phyloP scores from a whole-genome alignment of 225 moss, liverwort and hornwort genomes.

The Polytrichum formosum region DNA sequence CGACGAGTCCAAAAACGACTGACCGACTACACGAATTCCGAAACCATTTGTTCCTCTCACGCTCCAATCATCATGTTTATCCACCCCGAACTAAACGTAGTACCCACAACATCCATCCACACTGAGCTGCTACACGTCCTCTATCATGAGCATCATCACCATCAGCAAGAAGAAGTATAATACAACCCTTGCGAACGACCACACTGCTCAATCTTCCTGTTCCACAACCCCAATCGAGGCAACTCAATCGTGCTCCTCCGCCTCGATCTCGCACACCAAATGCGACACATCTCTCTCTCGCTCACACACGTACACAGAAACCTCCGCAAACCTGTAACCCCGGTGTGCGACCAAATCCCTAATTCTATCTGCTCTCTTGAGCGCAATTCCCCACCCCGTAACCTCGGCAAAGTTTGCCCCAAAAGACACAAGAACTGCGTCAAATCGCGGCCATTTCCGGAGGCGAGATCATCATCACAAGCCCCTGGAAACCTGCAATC shows the following conservation, averaged over 20 bases:
- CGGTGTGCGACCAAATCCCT: neutral
- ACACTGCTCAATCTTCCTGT: neutral
- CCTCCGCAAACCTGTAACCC: neutral
- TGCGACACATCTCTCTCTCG: neutral
- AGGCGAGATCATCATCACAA: neutral
- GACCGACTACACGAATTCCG: too few relatives aligned
- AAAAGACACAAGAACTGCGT: neutral
- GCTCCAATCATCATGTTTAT: too few relatives aligned
- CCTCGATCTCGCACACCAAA: slow-evolving; percentile 7
- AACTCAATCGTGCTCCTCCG: neutral
- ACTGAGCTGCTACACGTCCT: too few relatives aligned
- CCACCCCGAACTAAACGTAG: too few relatives aligned
- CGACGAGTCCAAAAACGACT: too few relatives aligned
- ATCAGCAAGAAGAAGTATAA: too few relatives aligned
- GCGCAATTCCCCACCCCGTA: neutral
- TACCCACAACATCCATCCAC: too few relatives aligned
- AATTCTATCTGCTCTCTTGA: too few relatives aligned
- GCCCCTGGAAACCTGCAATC: neutral
- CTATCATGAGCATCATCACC: too few relatives aligned
- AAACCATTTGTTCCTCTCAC: too few relatives aligned
- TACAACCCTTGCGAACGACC: neutral
- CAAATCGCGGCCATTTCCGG: slow-evolving; percentile 3
- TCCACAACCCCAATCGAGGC: neutral
- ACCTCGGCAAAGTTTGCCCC: too few relatives aligned
- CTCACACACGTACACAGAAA: neutral